Conservation (phyloP, 2,329 filamentous ascomycete species). For the Keithomyces neogunnii region DNA sequence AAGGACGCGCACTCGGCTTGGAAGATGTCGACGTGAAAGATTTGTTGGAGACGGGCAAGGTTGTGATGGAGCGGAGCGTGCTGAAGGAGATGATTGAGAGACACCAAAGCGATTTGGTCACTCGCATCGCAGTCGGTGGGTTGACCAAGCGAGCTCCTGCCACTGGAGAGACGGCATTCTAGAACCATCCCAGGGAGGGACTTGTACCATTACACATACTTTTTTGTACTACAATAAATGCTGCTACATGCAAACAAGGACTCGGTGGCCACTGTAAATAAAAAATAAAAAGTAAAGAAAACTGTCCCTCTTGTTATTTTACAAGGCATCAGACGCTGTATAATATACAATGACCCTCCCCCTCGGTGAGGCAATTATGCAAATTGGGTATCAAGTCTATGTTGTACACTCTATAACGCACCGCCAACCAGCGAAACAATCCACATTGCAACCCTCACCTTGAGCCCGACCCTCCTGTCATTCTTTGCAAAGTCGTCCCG, state of each 20-base stretch:
- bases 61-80: conserved; percentile 79
- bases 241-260: background rate
- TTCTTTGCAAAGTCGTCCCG: conserved; percentile 71
- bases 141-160: conserved; percentile 23
- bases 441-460: conserved; percentile 89
- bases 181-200: background rate
- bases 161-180: conserved; percentile 17
- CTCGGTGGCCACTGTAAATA: too few relatives aligned
- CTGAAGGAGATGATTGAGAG: conserved; percentile 64
- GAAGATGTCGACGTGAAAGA: conserved; percentile 95
- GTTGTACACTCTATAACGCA: conserved; percentile 52
- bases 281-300: too few relatives aligned
- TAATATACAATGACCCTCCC: background rate
- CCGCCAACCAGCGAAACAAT: conserved; percentile 80
- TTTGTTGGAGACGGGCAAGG: conserved; percentile 70
- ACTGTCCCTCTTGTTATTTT: too few relatives aligned
- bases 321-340: background rate
- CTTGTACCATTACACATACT: background rate
- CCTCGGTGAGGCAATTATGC: background rate
- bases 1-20: conserved; percentile 61
- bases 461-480: conserved; percentile 76
- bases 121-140: conserved; percentile 36
- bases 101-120: conserved; percentile 61
- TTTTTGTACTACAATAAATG: background rate
- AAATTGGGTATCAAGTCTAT: background rate